Conservation (phyloP, 1,284 basidiomycete species). For the Pseudomicrostroma phylloplanum region DNA sequence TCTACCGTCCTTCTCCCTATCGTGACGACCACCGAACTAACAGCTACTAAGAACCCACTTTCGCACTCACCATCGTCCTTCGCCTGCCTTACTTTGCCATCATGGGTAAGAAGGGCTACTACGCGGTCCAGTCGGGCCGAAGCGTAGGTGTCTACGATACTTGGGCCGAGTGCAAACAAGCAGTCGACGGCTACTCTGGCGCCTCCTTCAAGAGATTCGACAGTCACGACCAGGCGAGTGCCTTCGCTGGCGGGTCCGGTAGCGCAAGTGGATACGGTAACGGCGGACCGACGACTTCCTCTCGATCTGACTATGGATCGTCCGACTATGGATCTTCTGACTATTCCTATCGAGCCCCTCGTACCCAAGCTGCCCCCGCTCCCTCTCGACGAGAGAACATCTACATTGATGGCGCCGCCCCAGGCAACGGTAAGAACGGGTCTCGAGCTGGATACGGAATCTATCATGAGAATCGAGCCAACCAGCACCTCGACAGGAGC, state of each 20-base stretch:
- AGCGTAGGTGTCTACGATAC: background rate
- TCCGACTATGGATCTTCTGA: too few relatives aligned
- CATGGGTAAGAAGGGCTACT: background rate
- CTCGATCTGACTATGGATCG: too few relatives aligned
- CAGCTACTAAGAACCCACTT: too few relatives aligned
- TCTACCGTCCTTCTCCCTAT: too few relatives aligned
- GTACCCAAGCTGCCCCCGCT: too few relatives aligned
- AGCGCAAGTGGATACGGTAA: too few relatives aligned
- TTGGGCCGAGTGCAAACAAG: conserved; percentile 58
- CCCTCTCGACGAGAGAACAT: conserved; percentile 53
- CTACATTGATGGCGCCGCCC: conserved; percentile 74
- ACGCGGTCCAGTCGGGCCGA: background rate
- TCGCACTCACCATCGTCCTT: too few relatives aligned
- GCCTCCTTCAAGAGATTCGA: conserved; percentile 64
- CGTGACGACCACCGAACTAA: too few relatives aligned
- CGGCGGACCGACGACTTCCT: too few relatives aligned
- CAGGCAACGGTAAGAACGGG: conserved; percentile 61
- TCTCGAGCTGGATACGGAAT: conserved; percentile 45
- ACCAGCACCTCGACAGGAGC: conserved; percentile 61
- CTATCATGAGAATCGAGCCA: conserved; percentile 22
- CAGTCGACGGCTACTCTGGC: conserved; percentile 59
- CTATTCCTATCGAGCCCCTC: too few relatives aligned
- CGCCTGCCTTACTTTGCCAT: too few relatives aligned
- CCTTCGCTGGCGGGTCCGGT: background rate
- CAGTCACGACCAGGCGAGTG: conserved; percentile 56